A percentile compares a stretch with the other conserved stretches of the same genome.
phyloP scores from a whole-genome alignment of 345 rosid genomes.

The Corchorus olitorius region DNA sequence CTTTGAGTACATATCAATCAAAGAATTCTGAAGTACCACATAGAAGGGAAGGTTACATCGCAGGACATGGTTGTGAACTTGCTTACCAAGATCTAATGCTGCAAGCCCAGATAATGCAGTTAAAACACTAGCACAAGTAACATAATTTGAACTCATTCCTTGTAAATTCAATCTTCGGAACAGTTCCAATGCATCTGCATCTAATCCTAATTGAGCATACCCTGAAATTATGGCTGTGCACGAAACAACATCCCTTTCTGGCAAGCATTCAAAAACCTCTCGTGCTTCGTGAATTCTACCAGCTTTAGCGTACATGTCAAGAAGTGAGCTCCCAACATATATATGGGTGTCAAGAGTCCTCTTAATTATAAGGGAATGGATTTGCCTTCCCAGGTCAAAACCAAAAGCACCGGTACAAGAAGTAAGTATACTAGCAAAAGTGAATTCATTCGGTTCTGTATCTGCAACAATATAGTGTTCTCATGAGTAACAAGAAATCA shows the following conservation, averaged over 20 bases:
- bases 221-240: constrained; percentile 94
- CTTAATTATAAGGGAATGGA: constrained; percentile 68
- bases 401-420: constrained; percentile 61
- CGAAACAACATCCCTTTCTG: constrained; percentile 91
- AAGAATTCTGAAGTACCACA: constrained; percentile 73
- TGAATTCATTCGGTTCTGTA: constrained; percentile 74
- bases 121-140: constrained; percentile 77
- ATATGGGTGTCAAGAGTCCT: constrained; percentile 57
- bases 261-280: constrained; percentile 65
- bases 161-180: constrained; percentile 63
- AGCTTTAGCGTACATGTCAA: constrained; percentile 94
- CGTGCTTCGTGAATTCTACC: constrained; percentile 79
- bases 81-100: constrained; percentile 78
- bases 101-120: constrained; percentile 87
- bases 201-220: constrained; percentile 82
- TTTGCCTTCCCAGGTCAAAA: constrained; percentile 65
- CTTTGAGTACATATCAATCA: constrained; percentile 93
- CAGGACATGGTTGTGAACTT: constrained; percentile 75
- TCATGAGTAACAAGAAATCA: constrained; percentile 23
- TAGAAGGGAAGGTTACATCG: constrained; percentile 59
- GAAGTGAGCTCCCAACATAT: constrained; percentile 91
- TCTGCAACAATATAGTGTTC: constrained; percentile 39
- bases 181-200: constrained; percentile 71
- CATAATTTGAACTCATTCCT: constrained; percentile 82
- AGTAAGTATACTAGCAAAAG: constrained; percentile 70